Evolutionary conservation across 75 land plant species (phyloP), one percentile per base, ranked within the genome.

Genomic region (Selaginella moellendorffii): DNA sequence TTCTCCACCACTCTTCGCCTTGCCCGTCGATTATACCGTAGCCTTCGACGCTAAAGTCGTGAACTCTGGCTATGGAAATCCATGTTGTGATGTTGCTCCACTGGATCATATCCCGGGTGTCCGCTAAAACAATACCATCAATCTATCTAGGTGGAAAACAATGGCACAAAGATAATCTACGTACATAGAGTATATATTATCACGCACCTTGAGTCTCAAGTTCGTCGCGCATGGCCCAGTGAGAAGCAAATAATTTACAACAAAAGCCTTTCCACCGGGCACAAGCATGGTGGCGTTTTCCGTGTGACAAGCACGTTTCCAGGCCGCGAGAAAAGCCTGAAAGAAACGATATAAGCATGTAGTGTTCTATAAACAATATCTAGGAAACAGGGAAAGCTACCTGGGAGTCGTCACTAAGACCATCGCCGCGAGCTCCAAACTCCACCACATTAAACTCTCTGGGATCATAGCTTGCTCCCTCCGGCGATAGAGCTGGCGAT

Each of bases 71-170:
- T 70, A 90, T 87, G 26, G 74, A 74, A 18, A 90, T 65, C 97
- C 97, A 90, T 70, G 77, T 81, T 19, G 69, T 63, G 22, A 69
- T 63, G 53, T 65, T 52, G 9, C 85, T 81, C 97, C 97, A 91
- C 53, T 31, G 53, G 19, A 75, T 76, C 2, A 87, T 85, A 2
- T 83, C 88, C 29, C 85, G 67, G 0, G 97, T n/a, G n/a, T n/a
- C 88, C n/a, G 97, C 79, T 78, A 81, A 73, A 26, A 91, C 30
- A 14, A 74, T 74, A 28, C 97, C 97, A 70, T 91, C 95, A 24
- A 90, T 67, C 97, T 89, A 79, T 19, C 14, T 24, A 14, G 24
- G 22, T 20, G 27, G 27, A 30, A 27, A 5, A 5, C 14, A 36
- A 36, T 36, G 46, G 14, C 5, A 5, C 46, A 36, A 5, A 36